phyloP scores from a whole-genome alignment of 2,329 filamentous ascomycete species.

The Hypoxylon rubiginosum region DNA sequence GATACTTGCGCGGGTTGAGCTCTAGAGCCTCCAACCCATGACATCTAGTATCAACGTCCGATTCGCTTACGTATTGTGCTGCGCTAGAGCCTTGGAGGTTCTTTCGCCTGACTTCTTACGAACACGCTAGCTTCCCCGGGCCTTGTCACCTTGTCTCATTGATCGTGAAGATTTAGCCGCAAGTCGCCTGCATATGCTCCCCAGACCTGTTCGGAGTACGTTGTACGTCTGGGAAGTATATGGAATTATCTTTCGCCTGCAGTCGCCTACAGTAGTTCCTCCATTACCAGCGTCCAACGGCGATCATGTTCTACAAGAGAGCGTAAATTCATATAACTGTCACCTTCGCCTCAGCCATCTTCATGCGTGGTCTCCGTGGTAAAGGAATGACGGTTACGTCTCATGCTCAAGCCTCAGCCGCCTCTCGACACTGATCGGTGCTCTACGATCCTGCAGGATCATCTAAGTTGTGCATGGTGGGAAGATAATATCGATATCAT shows the following conservation, averaged over 20 bases:
- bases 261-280: conserved; percentile 10
- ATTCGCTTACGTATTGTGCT: neutral
- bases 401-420: conserved; percentile 5
- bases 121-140: conserved; percentile 18
- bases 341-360: conserved; percentile 26
- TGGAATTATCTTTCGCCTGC: conserved; percentile 14
- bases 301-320: conserved; percentile 16
- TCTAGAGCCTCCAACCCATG: neutral
- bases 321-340: conserved; percentile 27
- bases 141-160: conserved; percentile 1
- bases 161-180: conserved; percentile 22
- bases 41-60: neutral
- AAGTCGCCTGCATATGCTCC: conserved; percentile 5
- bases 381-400: neutral
- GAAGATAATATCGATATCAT: conserved; percentile 13
- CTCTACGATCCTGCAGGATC: conserved; percentile 19
- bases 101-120: neutral
- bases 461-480: conserved; percentile 16
- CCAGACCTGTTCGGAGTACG: conserved; percentile 19
- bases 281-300: conserved; percentile 9
- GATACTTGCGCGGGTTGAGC: neutral
- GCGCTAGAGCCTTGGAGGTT: conserved; percentile 1
- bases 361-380: conserved; percentile 10
- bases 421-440: conserved; percentile 2
- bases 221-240: conserved; percentile 9